Conservation (phyloP, 2,329 filamentous ascomycete species). For the Elsinoe arachidis region DNA sequence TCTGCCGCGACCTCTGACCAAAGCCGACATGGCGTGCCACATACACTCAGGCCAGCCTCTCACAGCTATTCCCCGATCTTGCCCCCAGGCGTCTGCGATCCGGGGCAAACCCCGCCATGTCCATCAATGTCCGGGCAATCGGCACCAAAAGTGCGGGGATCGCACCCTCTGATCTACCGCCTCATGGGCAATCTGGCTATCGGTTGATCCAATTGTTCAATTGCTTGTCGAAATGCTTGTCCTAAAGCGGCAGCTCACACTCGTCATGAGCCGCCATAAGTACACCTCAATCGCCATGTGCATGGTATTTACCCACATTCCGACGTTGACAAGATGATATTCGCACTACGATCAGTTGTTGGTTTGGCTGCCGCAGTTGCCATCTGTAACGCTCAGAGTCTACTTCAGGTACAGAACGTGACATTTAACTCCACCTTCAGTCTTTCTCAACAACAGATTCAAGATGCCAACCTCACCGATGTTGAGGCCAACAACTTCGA, state of each 20-base stretch:
- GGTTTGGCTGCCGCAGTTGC: neutral
- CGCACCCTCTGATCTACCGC: neutral
- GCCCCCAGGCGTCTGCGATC: neutral
- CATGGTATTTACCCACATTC: neutral
- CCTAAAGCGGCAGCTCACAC: neutral
- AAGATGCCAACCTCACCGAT: conserved; percentile 17
- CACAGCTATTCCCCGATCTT: neutral
- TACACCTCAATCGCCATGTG: neutral
- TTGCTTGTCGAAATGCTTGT: neutral
- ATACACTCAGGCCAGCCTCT: neutral
- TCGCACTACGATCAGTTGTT: neutral
- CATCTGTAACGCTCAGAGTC: neutral
- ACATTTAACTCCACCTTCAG: conserved; percentile 22
- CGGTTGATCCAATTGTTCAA: neutral
- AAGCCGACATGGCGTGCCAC: too few species aligned
- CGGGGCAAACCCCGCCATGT: neutral
- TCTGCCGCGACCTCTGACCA: too few species aligned
- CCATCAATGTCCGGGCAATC: neutral
- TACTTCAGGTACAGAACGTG: conserved; percentile 17
- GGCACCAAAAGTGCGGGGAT: conserved; percentile 4
- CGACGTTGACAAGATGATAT: neutral
- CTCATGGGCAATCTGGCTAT: neutral
- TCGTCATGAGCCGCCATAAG: neutral
- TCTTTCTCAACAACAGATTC: conserved; percentile 18
- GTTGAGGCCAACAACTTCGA: conserved; percentile 20